Percentiles rank a stretch among this genome's conserved stretches.
Conservation (phyloP, 75 land plant genomes). For the Cryptomeria japonica region DNA sequence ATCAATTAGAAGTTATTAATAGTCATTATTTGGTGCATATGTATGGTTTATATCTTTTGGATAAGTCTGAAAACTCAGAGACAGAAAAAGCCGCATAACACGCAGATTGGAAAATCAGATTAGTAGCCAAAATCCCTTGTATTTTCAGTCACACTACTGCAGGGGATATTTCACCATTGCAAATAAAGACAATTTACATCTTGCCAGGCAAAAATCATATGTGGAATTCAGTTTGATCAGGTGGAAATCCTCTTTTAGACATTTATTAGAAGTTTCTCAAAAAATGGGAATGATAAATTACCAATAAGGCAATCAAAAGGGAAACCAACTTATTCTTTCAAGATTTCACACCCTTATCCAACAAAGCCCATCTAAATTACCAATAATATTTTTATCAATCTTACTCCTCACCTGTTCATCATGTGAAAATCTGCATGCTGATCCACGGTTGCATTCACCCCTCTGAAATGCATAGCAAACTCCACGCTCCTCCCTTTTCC, state of each 20-base stretch:
- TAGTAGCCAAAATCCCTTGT: too few relatives aligned
- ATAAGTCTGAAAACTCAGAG: too few relatives aligned
- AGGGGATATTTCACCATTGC: too few relatives aligned
- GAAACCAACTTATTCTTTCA: not conserved
- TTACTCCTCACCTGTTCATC: constrained; percentile 74
- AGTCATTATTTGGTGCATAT: too few relatives aligned
- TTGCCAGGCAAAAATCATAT: not conserved
- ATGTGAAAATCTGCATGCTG: constrained; percentile 91
- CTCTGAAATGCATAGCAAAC: constrained; percentile 88
- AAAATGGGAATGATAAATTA: not conserved
- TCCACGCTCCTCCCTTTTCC: constrained; percentile 88
- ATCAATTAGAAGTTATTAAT: too few relatives aligned
- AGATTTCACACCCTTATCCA: not conserved
- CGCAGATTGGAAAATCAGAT: too few relatives aligned
- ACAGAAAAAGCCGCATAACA: too few relatives aligned
- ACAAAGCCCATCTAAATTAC: not conserved
- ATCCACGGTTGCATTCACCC: constrained; percentile 92
- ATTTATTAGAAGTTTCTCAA: not conserved
- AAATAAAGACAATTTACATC: not conserved
- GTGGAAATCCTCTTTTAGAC: not conserved
- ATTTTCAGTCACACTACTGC: too few relatives aligned
- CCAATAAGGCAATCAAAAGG: not conserved
- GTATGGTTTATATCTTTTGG: too few relatives aligned
- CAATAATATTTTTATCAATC: not conserved
- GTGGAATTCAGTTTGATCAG: not conserved